Evolutionary conservation across 1,284 basidiomycete genomes (phyloP).

Genomic region (Trametes pubescens): DNA sequence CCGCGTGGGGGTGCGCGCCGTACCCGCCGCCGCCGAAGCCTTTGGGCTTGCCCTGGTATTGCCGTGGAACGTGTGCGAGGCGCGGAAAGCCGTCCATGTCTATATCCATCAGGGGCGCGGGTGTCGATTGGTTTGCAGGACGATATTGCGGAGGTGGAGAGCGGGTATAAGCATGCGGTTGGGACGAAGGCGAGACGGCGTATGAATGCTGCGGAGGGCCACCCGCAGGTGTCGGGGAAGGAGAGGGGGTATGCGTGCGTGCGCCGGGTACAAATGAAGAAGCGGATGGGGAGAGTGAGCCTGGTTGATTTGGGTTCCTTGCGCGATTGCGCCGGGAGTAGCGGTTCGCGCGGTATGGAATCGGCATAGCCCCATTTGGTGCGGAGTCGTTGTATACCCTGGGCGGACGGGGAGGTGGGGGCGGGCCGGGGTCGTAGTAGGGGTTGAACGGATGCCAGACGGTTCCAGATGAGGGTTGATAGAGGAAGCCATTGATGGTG

Average conservation of each 20-base stretch:
- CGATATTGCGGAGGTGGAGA: constrained; percentile 10
- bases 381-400: constrained; percentile 18
- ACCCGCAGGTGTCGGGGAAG: constrained; percentile 23
- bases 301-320: constrained; percentile 13
- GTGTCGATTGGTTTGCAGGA: constrained; percentile 1
- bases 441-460: constrained; percentile 68
- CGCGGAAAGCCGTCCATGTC: constrained; percentile 29
- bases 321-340: constrained; percentile 22
- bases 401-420: constrained; percentile 51
- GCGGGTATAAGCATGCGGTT: constrained; percentile 7
- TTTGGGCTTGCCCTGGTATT: constrained; percentile 16
- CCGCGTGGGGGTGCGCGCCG: background rate
- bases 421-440: constrained; percentile 73
- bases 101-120: constrained; percentile 7
- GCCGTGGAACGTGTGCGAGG: constrained; percentile 14
- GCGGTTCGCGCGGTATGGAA: constrained; percentile 15
- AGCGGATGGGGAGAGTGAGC: constrained; percentile 28
- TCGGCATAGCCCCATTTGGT: constrained; percentile 6
- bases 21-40: constrained; percentile 3
- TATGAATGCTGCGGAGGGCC: background rate
- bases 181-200: background rate
- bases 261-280: constrained; percentile 29
- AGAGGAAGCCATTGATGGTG: constrained; percentile 53
- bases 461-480: constrained; percentile 44
- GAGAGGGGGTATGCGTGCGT: constrained; percentile 24